Base-by-base conservation (phyloP, 257 asterid genomes). In the Nicotiana attenuata region DNA sequence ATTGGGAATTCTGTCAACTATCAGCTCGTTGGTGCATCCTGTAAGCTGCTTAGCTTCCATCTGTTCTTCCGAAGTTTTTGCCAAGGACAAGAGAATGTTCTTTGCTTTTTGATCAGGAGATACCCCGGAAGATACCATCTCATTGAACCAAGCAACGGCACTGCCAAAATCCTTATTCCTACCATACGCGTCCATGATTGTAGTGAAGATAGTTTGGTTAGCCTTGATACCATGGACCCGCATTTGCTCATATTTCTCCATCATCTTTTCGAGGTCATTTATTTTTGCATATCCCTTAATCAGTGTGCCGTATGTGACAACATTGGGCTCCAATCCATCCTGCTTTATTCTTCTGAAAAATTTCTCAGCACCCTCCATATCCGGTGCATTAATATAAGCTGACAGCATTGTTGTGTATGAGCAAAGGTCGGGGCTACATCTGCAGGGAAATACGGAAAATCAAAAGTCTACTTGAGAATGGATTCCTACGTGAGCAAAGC, bases 111-210 rank as follows among this genome's bases (percentile, higher is more conserved):
- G 90, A 85, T 96, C 99, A 11, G 97, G 97, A 81, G 86, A 57
- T 9, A 86, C 76, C 16, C 97, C 93, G 52, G 89, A 81, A 3
- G 93, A 87, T 61, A 86, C 87, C 97, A 96, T 96, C 88, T 96
- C 99, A 28, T 88, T 90, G 90, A 83, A 96, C 98, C 99, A 96
- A 81, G 86, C 59, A 45, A 85, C 90, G 2, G 98, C 97, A 38
- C 93, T 90, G 53, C 90, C 92, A 53, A 96, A 96, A 83, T 91
- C 97, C 68, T 85, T 88, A 81, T 90, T 94, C 90, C 87, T 93
- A 60, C 99, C 99, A 53, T 86, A 89, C 47, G 98, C 99, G 76
- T 94, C 98, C 99, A 96, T 96, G 56, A 96, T 93, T 3, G 97
- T 92, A 4, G 99, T 96, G 88, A 88, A 85, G 84, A 96, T 85